Base-by-base conservation (phyloP, 192 early-diverging fungal genomes). In the Mortierella alpina region DNA sequence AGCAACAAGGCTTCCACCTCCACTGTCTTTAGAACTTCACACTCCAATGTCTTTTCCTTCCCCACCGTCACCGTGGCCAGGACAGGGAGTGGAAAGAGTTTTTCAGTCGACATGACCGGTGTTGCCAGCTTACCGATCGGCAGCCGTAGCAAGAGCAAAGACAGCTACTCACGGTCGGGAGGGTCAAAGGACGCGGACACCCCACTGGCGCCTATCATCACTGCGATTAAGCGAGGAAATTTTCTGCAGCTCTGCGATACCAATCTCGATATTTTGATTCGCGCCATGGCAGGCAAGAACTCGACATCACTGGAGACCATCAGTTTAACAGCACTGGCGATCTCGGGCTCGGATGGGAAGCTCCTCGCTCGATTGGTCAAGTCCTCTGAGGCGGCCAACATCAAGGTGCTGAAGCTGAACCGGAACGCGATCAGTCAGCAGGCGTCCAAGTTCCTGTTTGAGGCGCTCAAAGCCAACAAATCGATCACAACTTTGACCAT, bases 401-500 rank as follows among this genome's bases (percentile, higher is more conserved):
- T 83, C 59, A 68, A 72, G 39, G 17, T 50, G 12, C 51, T 83
- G 12, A 76, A 69, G 18, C 40, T 83, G 44, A 58, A 67, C 39
- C 54, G 63, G 14, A 73, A 66, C 60, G 61, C 67, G 14, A 67
- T 83, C 12, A 75, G 75, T 39, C 74, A 73, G 23, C 53, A 72
- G 23, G 73, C 75, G 9, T 60, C 58, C 67, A 83, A 79, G 55
- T 18, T 46, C 14, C 22, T 83, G 6, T 72, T 73, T 40, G 67
- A 82, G 17, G 79, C 63, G 5, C 68, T 64, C 17, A 61, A 63
- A 45, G 40, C 42, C 31, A 86, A 85, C 68, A 50, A 55, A 6
- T 73, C 75, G 0, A 66, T 86, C 2, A 69, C 68, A 8, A 40
- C 62, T 0, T 47, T 86, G 31, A 82, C 68, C 45, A 60, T 86